Evolutionary conservation across 805 yeast genomes (phyloP).

Genomic region (Pichia ethanolica): DNA sequence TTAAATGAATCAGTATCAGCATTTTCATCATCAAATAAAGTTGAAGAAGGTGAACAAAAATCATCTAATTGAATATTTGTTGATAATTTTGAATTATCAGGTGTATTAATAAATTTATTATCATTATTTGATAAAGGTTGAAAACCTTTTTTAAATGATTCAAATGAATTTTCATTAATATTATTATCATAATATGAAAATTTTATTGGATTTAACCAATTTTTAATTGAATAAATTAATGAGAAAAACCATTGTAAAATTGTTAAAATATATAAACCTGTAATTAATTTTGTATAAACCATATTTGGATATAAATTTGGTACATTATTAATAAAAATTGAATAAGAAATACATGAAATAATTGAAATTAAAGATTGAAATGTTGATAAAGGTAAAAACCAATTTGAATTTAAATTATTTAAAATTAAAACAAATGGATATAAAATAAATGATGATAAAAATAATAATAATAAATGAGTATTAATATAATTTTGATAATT

Average conservation of each 20-base stretch:
- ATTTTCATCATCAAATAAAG: slow-evolving; percentile 22
- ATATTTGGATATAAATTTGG: slow-evolving; percentile 71
- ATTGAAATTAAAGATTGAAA: slow-evolving; percentile 40
- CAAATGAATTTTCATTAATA: no score
- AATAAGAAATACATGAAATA: slow-evolving; percentile 46
- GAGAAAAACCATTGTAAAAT: slow-evolving; percentile 50
- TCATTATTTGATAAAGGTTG: background rate
- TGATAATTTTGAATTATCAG: background rate
- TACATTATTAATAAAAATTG: slow-evolving; percentile 50
- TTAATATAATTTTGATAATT: slow-evolving; percentile 45
- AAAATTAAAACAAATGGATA: slow-evolving; percentile 67
- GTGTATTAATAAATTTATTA: background rate
- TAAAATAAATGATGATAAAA: slow-evolving; percentile 40
- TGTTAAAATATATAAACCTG: slow-evolving; percentile 48
- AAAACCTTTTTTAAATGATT: background rate
- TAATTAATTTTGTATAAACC: slow-evolving; percentile 61
- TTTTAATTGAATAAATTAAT: slow-evolving; percentile 38
- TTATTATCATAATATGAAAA: no score
- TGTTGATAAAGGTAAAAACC: slow-evolving; percentile 51
- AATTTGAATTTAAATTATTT: slow-evolving; percentile 48
- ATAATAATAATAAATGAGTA: slow-evolving; percentile 43
- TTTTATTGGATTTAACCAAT: slow-evolving; percentile 27
- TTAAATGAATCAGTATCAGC: slow-evolving; percentile 19
- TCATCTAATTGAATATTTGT: slow-evolving; percentile 23
- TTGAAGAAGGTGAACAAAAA: slow-evolving; percentile 29